These are phyloP conservation scores for Aspergillus sclerotioniger DNA, from an alignment of 495 filamentous ascomycete genomes.

Conservation along the genomic window DNA sequence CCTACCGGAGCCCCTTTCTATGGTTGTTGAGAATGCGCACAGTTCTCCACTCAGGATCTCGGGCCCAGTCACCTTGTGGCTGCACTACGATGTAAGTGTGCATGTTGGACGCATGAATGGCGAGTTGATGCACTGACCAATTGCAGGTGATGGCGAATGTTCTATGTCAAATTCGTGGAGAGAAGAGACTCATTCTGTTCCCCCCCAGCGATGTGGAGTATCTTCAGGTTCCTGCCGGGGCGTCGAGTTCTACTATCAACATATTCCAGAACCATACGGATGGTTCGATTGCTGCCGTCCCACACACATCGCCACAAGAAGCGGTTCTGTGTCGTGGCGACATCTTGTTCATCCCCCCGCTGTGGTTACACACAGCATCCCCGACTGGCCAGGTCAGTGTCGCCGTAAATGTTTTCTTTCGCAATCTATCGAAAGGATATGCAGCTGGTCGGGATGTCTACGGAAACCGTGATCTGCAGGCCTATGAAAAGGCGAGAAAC, in stretches of 20 bases:
- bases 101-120: constrained; percentile 1
- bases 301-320: constrained; percentile 63
- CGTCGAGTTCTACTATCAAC: constrained; percentile 74
- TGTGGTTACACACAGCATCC: constrained; percentile 79
- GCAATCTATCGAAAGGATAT: constrained; percentile 65
- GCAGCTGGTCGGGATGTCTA: constrained; percentile 80
- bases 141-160: constrained; percentile 81
- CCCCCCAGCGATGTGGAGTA: constrained; percentile 71
- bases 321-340: constrained; percentile 66
- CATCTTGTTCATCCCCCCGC: constrained; percentile 73
- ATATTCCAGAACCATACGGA: constrained; percentile 54
- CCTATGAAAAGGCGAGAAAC: constrained; percentile 76
- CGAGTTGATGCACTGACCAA: constrained; percentile 8
- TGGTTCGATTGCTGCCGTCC: constrained; percentile 37
- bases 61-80: constrained; percentile 83
- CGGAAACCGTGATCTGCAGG: constrained; percentile 79
- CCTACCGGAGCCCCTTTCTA: constrained; percentile 60
- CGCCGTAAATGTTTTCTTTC: constrained; percentile 85
- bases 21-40: constrained; percentile 63
- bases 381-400: constrained; percentile 64
- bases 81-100: constrained; percentile 77
- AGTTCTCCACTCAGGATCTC: constrained; percentile 80
- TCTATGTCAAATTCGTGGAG: constrained; percentile 73
- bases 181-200: constrained; percentile 71
- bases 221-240: constrained; percentile 69